Evolutionary conservation across 1,284 basidiomycete species (phyloP).

Genomic region (Melampsora americana): DNA sequence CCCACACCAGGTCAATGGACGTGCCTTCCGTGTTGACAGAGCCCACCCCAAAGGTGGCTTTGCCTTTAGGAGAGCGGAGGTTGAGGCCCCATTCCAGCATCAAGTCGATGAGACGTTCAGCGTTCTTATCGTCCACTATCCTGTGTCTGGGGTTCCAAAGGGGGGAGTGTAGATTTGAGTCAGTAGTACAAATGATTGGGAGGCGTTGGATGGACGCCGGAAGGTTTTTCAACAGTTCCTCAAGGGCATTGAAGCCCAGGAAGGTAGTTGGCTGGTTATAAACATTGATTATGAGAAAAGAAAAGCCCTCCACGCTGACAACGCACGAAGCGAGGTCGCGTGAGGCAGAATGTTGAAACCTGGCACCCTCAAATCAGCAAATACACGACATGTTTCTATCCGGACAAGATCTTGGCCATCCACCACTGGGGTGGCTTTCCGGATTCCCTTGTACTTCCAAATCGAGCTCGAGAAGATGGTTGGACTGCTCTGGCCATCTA

Average conservation of each 20-base stretch:
- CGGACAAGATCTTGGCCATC: too few relatives aligned
- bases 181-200: not conserved
- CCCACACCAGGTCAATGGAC: slow-evolving; percentile 13
- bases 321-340: not conserved
- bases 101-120: not conserved
- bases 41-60: not conserved
- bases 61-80: slow-evolving; percentile 1
- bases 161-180: not conserved
- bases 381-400: too few relatives aligned
- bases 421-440: too few relatives aligned
- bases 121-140: not conserved
- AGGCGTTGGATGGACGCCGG: not conserved
- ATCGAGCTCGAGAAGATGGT: too few relatives aligned
- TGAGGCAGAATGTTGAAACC: too few relatives aligned
- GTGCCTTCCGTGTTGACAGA: not conserved
- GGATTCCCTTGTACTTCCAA: too few relatives aligned
- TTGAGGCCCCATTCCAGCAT: not conserved
- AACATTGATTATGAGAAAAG: not conserved
- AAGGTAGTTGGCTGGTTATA: not conserved
- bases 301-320: not conserved
- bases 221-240: not conserved
- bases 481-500: too few relatives aligned
- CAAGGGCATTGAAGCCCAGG: not conserved
- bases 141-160: not conserved
- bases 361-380: too few relatives aligned